A percentile compares a stretch with the other conserved stretches of the same genome.
These are phyloP conservation scores for Pythium guiyangense DNA, from an alignment of 352 stramenopile species.

Conservation along the genomic window DNA sequence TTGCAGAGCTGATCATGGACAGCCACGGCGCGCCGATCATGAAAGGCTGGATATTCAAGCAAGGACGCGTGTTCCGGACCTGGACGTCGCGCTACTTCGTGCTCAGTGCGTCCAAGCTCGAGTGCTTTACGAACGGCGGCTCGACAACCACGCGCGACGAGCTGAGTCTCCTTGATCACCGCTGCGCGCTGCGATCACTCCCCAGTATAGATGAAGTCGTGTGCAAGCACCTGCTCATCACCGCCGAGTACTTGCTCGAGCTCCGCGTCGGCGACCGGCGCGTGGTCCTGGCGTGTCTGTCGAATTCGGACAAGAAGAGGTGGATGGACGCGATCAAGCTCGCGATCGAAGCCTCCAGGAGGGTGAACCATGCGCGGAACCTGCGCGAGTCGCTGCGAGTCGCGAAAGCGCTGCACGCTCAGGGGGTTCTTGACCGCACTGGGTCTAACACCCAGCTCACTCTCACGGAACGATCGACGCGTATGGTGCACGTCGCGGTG, in stretches of 20 bases:
- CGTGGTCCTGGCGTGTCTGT: constrained; percentile 80
- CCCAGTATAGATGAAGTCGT: constrained; percentile 67
- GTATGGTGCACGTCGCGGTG: constrained; percentile 70
- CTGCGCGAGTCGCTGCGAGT: constrained; percentile 45
- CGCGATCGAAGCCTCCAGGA: constrained; percentile 78
- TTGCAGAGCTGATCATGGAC: constrained; percentile 80
- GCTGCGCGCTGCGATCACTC: constrained; percentile 71
- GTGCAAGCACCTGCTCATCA: constrained; percentile 63
- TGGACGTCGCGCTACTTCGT: constrained; percentile 88
- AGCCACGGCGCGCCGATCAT: no score
- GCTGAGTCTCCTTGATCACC: constrained; percentile 70
- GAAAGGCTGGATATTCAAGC: constrained; percentile 86
- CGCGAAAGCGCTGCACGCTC: constrained; percentile 48
- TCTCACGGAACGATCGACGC: constrained; percentile 74
- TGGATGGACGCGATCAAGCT: constrained; percentile 86
- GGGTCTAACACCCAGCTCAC: constrained; percentile 81
- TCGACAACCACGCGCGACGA: constrained; percentile 70
- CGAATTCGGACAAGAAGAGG: constrained; percentile 75
- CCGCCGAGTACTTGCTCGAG: constrained; percentile 69
- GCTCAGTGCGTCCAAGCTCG: constrained; percentile 80
- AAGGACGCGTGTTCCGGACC: constrained; percentile 72
- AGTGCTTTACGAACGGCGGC: constrained; percentile 80
- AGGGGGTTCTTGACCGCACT: constrained; percentile 61
- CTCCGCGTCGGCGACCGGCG: constrained; percentile 67
- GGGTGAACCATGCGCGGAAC: constrained; percentile 60